These are phyloP conservation scores for Sclerotinia trifoliorum DNA, from an alignment of 2,329 filamentous ascomycete genomes.

Conservation along the genomic window DNA sequence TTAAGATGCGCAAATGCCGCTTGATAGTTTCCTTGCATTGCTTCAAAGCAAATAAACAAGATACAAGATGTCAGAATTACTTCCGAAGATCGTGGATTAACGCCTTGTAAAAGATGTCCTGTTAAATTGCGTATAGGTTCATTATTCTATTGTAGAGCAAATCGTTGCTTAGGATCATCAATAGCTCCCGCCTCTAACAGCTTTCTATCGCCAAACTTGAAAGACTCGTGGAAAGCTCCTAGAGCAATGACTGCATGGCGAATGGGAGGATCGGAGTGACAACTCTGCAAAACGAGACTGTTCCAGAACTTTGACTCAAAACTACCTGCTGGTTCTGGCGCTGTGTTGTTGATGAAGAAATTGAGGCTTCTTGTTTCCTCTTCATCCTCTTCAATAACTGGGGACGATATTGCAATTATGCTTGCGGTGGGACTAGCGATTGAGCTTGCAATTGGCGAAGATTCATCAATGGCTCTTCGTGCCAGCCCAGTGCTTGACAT, in stretches of 20 bases:
- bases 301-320: conserved; percentile 35
- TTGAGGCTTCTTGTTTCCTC: conserved; percentile 26
- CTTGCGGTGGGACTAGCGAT: background rate
- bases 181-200: conserved; percentile 2
- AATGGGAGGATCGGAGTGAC: conserved; percentile 31
- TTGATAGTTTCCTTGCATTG: conserved; percentile 26
- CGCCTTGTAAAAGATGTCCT: conserved; percentile 39
- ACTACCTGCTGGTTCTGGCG: conserved; percentile 31
- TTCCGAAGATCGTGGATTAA: conserved; percentile 5
- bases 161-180: conserved; percentile 42
- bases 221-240: conserved; percentile 29
- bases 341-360: conserved; percentile 33
- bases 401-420: background rate
- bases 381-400: background rate
- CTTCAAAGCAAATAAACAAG: conserved; percentile 30
- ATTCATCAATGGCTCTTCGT: background rate
- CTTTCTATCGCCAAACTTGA: conserved; percentile 18
- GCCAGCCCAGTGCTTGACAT: background rate
- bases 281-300: conserved; percentile 31
- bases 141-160: conserved; percentile 30
- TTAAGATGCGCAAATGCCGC: conserved; percentile 28
- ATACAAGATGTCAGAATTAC: conserved; percentile 26
- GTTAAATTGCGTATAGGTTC: conserved; percentile 43
- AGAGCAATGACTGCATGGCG: conserved; percentile 30
- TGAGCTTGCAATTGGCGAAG: background rate